Evolutionary conservation across 305 asterid genomes (phyloP).

Genomic region (Ajuga reptans): DNA sequence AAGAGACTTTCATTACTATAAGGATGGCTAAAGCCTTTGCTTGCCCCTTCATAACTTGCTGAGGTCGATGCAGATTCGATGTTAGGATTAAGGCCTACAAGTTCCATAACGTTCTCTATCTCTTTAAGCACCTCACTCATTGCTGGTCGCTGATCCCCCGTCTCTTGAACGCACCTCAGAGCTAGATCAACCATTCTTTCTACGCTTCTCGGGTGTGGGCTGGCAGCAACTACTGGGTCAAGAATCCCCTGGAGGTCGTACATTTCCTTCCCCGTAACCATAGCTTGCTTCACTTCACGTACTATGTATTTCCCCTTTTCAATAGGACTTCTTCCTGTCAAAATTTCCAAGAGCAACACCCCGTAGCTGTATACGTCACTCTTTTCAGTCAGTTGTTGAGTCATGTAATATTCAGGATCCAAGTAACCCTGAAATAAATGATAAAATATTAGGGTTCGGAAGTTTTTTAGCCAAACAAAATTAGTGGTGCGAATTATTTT

Average conservation of each 20-base stretch:
- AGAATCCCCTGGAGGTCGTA: slow-evolving; percentile 39
- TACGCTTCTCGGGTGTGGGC: slow-evolving; percentile 32
- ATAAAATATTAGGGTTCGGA: too few species aligned
- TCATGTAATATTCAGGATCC: slow-evolving; percentile 87
- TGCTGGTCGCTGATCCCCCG: slow-evolving; percentile 47
- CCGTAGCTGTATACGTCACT: slow-evolving; percentile 60
- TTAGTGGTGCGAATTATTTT: too few species aligned
- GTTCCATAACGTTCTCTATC: slow-evolving; percentile 59
- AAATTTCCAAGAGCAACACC: slow-evolving; percentile 34
- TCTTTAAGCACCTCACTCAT: slow-evolving; percentile 70
- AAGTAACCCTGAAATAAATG: slow-evolving; percentile 43
- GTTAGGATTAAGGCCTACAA: slow-evolving; percentile 66
- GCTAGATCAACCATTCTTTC: slow-evolving; percentile 54
- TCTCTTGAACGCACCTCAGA: slow-evolving; percentile 54
- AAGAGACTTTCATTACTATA: slow-evolving; percentile 54
- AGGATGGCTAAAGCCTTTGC: slow-evolving; percentile 48
- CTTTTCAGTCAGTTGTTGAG: slow-evolving; percentile 55
- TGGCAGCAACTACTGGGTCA: slow-evolving; percentile 36
- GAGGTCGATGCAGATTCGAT: slow-evolving; percentile 67
- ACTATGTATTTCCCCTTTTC: slow-evolving; percentile 68
- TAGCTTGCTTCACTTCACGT: slow-evolving; percentile 44
- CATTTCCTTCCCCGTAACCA: slow-evolving; percentile 49
- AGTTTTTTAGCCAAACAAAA: too few species aligned
- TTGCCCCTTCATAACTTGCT: slow-evolving; percentile 42
- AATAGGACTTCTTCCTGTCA: slow-evolving; percentile 47